phyloP scores from a whole-genome alignment of 2,329 filamentous ascomycete genomes.

The Sordariomycetes sp. region DNA sequence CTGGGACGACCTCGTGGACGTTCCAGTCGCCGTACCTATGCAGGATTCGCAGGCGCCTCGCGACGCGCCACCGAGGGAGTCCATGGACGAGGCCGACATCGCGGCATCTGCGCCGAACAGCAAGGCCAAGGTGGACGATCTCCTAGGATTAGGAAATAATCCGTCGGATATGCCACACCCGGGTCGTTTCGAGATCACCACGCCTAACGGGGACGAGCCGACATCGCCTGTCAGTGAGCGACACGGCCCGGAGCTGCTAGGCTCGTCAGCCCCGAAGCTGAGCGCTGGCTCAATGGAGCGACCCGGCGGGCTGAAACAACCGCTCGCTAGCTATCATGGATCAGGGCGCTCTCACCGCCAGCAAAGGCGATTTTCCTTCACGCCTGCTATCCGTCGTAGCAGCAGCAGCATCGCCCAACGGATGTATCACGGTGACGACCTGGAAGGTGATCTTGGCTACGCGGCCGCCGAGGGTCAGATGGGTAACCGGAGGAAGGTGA shows the following conservation, averaged over 20 bases:
- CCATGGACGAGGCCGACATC: conserved; percentile 84
- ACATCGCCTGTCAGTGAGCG: conserved; percentile 1
- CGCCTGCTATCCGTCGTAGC: conserved; percentile 34
- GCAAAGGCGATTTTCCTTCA: conserved; percentile 45
- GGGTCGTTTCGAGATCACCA: conserved; percentile 61
- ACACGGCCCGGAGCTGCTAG: neutral
- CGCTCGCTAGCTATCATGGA: conserved; percentile 27
- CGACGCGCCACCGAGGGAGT: conserved; percentile 35
- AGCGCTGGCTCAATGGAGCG: conserved; percentile 3
- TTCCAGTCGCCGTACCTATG: conserved; percentile 89
- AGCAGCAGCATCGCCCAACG: conserved; percentile 44
- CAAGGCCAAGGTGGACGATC: conserved; percentile 43
- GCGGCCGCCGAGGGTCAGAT: conserved; percentile 92
- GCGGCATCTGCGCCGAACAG: conserved; percentile 23
- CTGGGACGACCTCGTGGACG: conserved; percentile 95
- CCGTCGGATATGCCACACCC: conserved; percentile 62
- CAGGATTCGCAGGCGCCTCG: conserved; percentile 59
- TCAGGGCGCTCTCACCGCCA: conserved; percentile 21
- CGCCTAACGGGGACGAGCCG: conserved; percentile 19
- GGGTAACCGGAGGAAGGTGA: conserved; percentile 83
- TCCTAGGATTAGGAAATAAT: conserved; percentile 52
- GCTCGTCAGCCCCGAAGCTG: neutral
- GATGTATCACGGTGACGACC: conserved; percentile 59
- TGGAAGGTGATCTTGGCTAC: conserved; percentile 90
- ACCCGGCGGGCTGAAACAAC: conserved; percentile 8